Base-by-base conservation (phyloP, 768 basidiomycete species). In the Pisolithus albus region DNA sequence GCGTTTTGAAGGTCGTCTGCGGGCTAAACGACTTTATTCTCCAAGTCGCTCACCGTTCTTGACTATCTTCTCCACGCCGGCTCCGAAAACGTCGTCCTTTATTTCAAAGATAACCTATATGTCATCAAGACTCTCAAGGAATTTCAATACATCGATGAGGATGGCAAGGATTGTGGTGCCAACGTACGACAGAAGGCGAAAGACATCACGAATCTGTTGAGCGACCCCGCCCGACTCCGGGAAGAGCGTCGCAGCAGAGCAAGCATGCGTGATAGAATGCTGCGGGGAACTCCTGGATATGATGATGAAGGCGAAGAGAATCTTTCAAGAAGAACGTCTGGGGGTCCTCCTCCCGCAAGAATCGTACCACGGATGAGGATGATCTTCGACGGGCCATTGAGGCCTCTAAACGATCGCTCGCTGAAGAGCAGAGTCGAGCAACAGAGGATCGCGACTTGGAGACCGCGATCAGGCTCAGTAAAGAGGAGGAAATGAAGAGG, bases 81-180 rank as follows among this genome's bases (percentile, higher is more conserved):
- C 38, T 93, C 91, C 1, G 96, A 98, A 71, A 97, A 99, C 66
- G 94, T 97, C 19, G 92, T 98, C 54, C 88, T 96, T 63, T 99
- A 99, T 73, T 98, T 98, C 77, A 84, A 83, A 44, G 94, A 99
- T 67, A 98, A 99, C 65, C 70, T 96, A 54, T 99, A 98, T 70
- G 81, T 98, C 66, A 84, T 99, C 81, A 98, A 98, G 76, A 98
- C 95, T 2, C 81, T 99, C 54, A 95, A 97, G 68, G 96, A 99
- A 69, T 99, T 99, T 70, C 95, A 98, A 60, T 96, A 84, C 64
- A 68, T 95, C 51, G 96, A 98, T 68, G 96, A 98, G 61, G 84
- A 89, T 37, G 88, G 86, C 47, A 96, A 96, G 68, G 96, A 99
- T 65, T 92, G 96, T 62, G 96, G 96, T 34, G 92, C 92, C n/a